Evolutionary conservation across 371 early-diverging fungal species (phyloP).

Genomic region (Rhizopus microsporus): DNA sequence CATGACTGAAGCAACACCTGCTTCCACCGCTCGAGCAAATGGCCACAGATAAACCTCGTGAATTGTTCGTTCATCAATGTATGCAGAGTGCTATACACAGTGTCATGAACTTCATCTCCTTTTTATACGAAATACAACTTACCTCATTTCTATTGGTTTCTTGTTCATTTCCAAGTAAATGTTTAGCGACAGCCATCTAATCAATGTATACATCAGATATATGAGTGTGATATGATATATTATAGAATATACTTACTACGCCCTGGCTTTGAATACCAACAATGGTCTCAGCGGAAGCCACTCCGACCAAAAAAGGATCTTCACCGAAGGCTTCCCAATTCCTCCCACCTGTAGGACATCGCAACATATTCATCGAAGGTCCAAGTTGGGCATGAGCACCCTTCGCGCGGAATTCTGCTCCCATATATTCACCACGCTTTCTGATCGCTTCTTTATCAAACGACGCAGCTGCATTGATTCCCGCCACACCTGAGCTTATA

Average conservation of each 20-base stretch:
- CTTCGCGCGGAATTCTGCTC: constrained; percentile 51
- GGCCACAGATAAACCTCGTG: constrained; percentile 63
- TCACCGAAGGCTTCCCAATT: constrained; percentile 68
- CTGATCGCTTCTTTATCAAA: constrained; percentile 53
- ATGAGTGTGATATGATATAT: background rate
- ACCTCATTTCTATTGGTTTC: constrained; percentile 28
- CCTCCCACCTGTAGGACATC: constrained; percentile 54
- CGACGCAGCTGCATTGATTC: constrained; percentile 57
- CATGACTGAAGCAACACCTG: constrained; percentile 59
- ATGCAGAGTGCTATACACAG: constrained; percentile 24
- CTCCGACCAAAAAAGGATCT: constrained; percentile 61
- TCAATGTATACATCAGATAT: background rate
- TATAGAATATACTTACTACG: constrained; percentile 30
- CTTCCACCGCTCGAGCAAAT: constrained; percentile 53
- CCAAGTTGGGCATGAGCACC: constrained; percentile 58
- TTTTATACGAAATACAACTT: background rate
- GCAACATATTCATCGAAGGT: constrained; percentile 53
- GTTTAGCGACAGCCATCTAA: constrained; percentile 58
- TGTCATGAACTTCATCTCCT: background rate
- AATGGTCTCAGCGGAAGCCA: constrained; percentile 41
- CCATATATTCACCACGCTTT: constrained; percentile 56
- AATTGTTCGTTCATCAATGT: constrained; percentile 56
- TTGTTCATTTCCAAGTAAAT: constrained; percentile 56
- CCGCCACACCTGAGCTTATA: constrained; percentile 53
- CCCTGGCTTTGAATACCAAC: constrained; percentile 44